A percentile compares a stretch with the other conserved stretches of the same genome.
phyloP scores from a whole-genome alignment of 2,329 filamentous ascomycete genomes.

The Pseudocercospora fuligena region DNA sequence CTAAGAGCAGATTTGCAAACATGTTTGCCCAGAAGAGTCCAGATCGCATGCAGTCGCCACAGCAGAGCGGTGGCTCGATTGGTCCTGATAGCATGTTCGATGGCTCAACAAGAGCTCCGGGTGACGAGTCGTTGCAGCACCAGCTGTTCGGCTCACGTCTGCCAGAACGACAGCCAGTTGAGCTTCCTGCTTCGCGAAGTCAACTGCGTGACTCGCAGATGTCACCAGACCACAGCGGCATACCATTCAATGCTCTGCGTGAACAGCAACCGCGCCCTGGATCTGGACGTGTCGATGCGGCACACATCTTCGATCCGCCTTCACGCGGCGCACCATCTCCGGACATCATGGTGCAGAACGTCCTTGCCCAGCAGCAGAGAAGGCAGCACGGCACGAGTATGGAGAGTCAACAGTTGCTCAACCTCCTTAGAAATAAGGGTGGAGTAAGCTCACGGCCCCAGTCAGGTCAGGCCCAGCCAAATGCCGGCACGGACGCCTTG shows the following conservation, averaged over 20 bases:
- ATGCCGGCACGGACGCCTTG: conserved; percentile 28
- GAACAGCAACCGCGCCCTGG: conserved; percentile 33
- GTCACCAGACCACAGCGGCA: conserved; percentile 31
- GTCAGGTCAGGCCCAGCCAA: conserved; percentile 39
- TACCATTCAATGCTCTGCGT: conserved; percentile 29
- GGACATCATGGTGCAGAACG: conserved; percentile 41
- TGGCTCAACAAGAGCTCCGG: conserved; percentile 7
- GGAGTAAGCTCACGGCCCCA: conserved; percentile 38
- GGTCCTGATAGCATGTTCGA: conserved; percentile 25
- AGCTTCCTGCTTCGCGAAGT: conserved; percentile 19
- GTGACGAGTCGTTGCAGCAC: conserved; percentile 24
- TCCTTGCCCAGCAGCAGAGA: conserved; percentile 47
- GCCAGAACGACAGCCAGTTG: conserved; percentile 17
- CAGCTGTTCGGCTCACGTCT: conserved; percentile 18
- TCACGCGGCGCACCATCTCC: conserved; percentile 38
- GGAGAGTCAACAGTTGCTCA: conserved; percentile 84
- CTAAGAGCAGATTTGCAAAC: conserved; percentile 39
- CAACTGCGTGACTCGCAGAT: conserved; percentile 23
- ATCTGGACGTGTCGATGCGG: conserved; percentile 30
- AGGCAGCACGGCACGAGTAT: conserved; percentile 54
- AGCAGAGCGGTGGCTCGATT: conserved; percentile 22
- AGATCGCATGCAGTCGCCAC: conserved; percentile 37
- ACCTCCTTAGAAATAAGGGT: conserved; percentile 66
- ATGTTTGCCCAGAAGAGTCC: conserved; percentile 42
- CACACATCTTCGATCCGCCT: conserved; percentile 36